Evolutionary conservation across 176 grass and related monocot genomes (phyloP).

Genomic region (Coix lacrymajobi): DNA sequence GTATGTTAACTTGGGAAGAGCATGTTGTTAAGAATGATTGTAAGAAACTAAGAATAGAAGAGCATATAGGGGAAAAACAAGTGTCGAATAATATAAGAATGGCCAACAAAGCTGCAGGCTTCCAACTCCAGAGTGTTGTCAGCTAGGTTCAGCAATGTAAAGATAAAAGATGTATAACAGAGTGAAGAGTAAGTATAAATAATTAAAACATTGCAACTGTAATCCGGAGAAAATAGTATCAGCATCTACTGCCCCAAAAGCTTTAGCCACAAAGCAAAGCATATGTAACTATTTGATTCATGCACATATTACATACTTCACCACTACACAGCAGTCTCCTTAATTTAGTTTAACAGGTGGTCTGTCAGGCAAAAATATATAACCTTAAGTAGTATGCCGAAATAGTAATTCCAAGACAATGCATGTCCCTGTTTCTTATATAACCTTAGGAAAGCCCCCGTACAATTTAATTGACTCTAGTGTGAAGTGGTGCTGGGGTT

Average conservation of each 20-base stretch:
- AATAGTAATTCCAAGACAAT: not conserved
- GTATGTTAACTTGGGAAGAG: slow-evolving; percentile 7
- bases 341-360: not conserved
- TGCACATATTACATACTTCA: not conserved
- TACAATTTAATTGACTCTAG: not conserved
- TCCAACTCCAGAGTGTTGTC: not conserved
- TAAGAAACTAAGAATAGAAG: not conserved
- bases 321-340: not conserved
- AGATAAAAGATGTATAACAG: not conserved
- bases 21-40: not conserved
- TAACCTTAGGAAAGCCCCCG: not conserved
- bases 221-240: not conserved
- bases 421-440: not conserved
- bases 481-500: not conserved
- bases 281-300: not conserved
- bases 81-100: not conserved
- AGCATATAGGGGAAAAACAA: not conserved
- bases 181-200: not conserved
- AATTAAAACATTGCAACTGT: not conserved
- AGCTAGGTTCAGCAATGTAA: not conserved
- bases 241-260: not conserved
- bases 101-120: not conserved
- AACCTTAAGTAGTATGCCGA: not conserved
- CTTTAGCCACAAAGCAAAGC: not conserved
- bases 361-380: not conserved